A percentile compares a stretch with the other conserved stretches of the same genome.
Conservation (phyloP, 1,284 basidiomycete genomes). For the Cystobasidium sp. region DNA sequence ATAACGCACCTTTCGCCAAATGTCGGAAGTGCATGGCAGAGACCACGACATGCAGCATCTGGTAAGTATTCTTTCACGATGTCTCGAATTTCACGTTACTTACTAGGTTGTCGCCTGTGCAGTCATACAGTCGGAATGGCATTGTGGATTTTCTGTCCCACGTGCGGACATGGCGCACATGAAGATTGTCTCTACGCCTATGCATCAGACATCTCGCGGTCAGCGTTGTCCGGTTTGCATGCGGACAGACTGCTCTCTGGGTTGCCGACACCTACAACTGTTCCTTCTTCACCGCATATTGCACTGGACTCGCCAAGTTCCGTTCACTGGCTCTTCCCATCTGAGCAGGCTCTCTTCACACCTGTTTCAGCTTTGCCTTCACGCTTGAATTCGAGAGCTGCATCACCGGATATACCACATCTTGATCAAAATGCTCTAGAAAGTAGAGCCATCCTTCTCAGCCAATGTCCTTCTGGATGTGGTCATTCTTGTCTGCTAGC, state of each 20-base stretch:
- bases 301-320: conserved; percentile 19
- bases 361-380: conserved; percentile 24
- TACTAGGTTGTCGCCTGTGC: neutral
- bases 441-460: conserved; percentile 33
- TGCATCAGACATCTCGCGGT: conserved; percentile 32
- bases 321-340: conserved; percentile 35
- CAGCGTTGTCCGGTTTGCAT: neutral
- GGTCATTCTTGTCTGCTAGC: conserved; percentile 37
- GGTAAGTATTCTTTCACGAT: conserved; percentile 4
- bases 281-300: conserved; percentile 27
- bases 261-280: conserved; percentile 24
- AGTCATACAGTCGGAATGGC: conserved; percentile 24
- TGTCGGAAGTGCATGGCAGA: conserved; percentile 35
- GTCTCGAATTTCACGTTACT: neutral
- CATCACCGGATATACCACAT: conserved; percentile 27
- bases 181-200: conserved; percentile 40
- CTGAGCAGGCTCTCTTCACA: conserved; percentile 42
- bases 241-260: neutral
- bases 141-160: conserved; percentile 32
- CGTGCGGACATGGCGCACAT: conserved; percentile 40
- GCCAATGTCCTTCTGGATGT: conserved; percentile 40
- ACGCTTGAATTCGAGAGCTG: conserved; percentile 35
- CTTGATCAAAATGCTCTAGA: conserved; percentile 26
- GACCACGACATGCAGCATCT: conserved; percentile 33
- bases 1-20: conserved; percentile 31